Percentiles rank a stretch among this genome's conserved stretches.
These are phyloP conservation scores for Akanthomyces lecanii DNA, from an alignment of 2,329 filamentous ascomycete species.

Conservation along the genomic window DNA sequence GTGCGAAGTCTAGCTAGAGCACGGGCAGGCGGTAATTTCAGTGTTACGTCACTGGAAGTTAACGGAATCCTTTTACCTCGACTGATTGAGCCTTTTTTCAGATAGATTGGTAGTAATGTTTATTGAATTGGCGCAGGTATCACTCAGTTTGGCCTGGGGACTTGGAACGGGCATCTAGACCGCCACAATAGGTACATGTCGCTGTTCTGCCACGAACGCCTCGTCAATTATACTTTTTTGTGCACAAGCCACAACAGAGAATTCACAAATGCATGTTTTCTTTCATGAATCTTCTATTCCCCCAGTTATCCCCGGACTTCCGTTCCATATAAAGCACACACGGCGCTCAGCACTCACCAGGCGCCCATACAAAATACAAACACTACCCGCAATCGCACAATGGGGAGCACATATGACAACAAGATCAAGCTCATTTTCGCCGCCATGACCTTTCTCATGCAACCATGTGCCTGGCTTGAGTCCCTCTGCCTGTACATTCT, in stretches of 20 bases:
- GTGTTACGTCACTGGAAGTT: too few species aligned
- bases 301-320: neutral
- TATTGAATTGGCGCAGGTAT: too few species aligned
- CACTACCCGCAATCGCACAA: neutral
- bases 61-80: too few species aligned
- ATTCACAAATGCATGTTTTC: neutral
- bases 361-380: neutral
- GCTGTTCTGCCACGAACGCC: neutral
- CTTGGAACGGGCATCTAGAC: neutral
- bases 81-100: too few species aligned
- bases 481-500: constrained; percentile 1
- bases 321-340: neutral
- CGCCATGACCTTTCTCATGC: neutral
- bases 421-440: neutral
- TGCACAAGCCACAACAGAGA: neutral
- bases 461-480: neutral
- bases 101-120: too few species aligned
- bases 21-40: too few species aligned
- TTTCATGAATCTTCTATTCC: neutral
- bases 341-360: neutral
- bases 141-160: neutral
- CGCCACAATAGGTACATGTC: neutral
- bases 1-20: too few species aligned
- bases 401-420: neutral
- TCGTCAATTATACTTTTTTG: neutral